A percentile compares a stretch with the other conserved stretches of the same genome.
These are phyloP conservation scores for Leccinum variicolor DNA, from an alignment of 768 basidiomycete genomes.

Conservation along the genomic window DNA sequence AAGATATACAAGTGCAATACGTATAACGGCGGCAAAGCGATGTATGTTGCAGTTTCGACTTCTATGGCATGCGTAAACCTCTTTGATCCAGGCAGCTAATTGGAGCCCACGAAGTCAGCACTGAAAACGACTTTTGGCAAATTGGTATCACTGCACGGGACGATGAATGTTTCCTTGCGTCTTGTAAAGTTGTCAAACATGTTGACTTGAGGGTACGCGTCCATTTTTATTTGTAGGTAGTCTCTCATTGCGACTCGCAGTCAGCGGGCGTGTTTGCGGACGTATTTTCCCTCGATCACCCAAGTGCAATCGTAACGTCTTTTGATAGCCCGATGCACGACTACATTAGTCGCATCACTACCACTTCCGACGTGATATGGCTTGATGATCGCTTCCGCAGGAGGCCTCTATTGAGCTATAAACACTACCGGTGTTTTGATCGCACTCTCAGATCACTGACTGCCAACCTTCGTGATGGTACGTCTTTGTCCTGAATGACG, in stretches of 20 bases:
- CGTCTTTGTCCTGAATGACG: slow-evolving; percentile 3
- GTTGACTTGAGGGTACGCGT: slow-evolving; percentile 57
- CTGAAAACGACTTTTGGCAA: slow-evolving; percentile 48
- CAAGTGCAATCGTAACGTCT: slow-evolving; percentile 48
- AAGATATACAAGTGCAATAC: slow-evolving; percentile 45
- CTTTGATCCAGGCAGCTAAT: slow-evolving; percentile 20
- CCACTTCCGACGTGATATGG: slow-evolving; percentile 67
- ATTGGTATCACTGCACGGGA: slow-evolving; percentile 36
- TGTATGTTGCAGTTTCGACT: slow-evolving; percentile 36
- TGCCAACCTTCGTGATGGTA: slow-evolving; percentile 33
- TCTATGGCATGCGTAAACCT: not conserved
- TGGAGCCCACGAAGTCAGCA: slow-evolving; percentile 3
- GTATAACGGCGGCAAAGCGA: slow-evolving; percentile 32
- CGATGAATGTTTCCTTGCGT: slow-evolving; percentile 45
- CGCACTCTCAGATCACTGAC: slow-evolving; percentile 49
- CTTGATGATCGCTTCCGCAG: slow-evolving; percentile 58
- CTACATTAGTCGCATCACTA: slow-evolving; percentile 49
- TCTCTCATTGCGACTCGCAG: slow-evolving; percentile 25
- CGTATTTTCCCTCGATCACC: slow-evolving; percentile 35
- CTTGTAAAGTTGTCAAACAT: slow-evolving; percentile 38
- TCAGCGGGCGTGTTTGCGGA: slow-evolving; percentile 21
- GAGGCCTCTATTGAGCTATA: slow-evolving; percentile 57
- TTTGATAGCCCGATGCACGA: slow-evolving; percentile 44
- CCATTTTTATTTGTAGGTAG: not conserved
- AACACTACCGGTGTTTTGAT: slow-evolving; percentile 60